Conservation (phyloP, 1,284 basidiomycete genomes). For the Cutaneotrichosporon arboriforme region DNA sequence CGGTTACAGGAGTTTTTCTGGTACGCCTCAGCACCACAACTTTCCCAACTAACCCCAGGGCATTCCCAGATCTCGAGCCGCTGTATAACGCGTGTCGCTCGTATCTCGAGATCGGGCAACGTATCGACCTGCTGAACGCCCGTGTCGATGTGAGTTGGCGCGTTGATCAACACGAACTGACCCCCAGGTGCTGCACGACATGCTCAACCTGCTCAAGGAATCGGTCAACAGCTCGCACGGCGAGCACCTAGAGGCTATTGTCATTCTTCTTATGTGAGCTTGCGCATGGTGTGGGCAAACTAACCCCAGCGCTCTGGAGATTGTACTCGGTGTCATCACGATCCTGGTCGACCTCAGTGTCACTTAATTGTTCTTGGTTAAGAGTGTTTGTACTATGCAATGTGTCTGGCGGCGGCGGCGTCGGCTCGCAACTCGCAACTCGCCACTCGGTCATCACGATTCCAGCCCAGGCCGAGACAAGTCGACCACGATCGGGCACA, state of each 20-base stretch:
- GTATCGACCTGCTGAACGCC: slow-evolving; percentile 87
- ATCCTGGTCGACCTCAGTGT: slow-evolving; percentile 63
- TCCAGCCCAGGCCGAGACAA: too few relatives aligned
- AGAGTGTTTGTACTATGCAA: slow-evolving; percentile 3
- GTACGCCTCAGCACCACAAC: slow-evolving; percentile 38
- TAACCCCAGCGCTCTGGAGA: slow-evolving; percentile 27
- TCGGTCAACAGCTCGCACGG: slow-evolving; percentile 79
- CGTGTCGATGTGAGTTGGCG: slow-evolving; percentile 63
- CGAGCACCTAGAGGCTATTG: slow-evolving; percentile 90
- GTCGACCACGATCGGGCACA: too few relatives aligned
- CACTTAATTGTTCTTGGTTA: slow-evolving; percentile 13
- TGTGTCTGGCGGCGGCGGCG: too few relatives aligned
- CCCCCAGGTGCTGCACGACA: slow-evolving; percentile 84
- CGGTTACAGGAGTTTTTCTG: slow-evolving; percentile 77
- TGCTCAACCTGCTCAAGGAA: slow-evolving; percentile 92
- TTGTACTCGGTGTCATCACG: slow-evolving; percentile 65
- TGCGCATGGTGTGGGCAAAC: not conserved
- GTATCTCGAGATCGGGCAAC: slow-evolving; percentile 91
- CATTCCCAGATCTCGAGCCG: slow-evolving; percentile 86
- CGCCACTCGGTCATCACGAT: too few relatives aligned
- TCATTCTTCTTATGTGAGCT: slow-evolving; percentile 84
- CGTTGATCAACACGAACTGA: slow-evolving; percentile 1
- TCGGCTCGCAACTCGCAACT: too few relatives aligned
- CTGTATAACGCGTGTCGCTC: slow-evolving; percentile 87
- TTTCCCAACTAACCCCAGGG: slow-evolving; percentile 17